Base-by-base conservation (phyloP, 2,329 filamentous ascomycete genomes). In the Plenodomus lindquistii region DNA sequence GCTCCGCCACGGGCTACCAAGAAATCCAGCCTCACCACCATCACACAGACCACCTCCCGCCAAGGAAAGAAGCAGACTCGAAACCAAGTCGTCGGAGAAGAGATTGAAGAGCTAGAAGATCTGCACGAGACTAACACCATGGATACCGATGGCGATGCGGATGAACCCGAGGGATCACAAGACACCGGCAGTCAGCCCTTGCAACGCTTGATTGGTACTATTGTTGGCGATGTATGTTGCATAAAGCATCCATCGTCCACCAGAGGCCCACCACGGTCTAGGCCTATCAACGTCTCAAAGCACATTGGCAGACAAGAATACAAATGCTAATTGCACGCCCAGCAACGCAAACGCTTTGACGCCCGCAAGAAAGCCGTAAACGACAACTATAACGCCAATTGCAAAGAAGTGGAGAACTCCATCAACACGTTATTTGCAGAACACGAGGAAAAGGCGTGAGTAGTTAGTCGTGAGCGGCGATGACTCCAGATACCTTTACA, bases 261-360 rank as follows among this genome's bases (percentile, higher is more conserved):
- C n/a, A n/a, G n/a, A n/a, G 15, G 27, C 15, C 11, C 27, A 11
- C 4, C 11, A 31, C 27, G 15, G 11, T 8, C 7, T 13, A 13
- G 16, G 34, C 4, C 27, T 37, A 2, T 15, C 22, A 4, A 16
- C 4, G 18, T 37, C 8, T 9, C 18, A n/a, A n/a, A n/a, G n/a
- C n/a, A n/a, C n/a, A n/a, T n/a, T n/a, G n/a, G n/a, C n/a, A n/a
- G n/a, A n/a, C n/a, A n/a, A n/a, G n/a, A n/a, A n/a, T n/a, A n/a
- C n/a, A 31, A 11, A 31, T 31, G 11, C 44, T 41, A 39, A 55
- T 29, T 37, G 46, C 7, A 2, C 13, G 9, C 16, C 17, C 43
- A 71, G 66, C 63, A 65, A 61, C 62, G 57, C 52, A 66, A 62
- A 42, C 63, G 65, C 44, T 54, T 62, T 43, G 7, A 44, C 17